Evolutionary conservation across 139 green algal species (phyloP), one percentile per base, ranked within the genome.

Genomic region (Ostreobium quekettii): DNA sequence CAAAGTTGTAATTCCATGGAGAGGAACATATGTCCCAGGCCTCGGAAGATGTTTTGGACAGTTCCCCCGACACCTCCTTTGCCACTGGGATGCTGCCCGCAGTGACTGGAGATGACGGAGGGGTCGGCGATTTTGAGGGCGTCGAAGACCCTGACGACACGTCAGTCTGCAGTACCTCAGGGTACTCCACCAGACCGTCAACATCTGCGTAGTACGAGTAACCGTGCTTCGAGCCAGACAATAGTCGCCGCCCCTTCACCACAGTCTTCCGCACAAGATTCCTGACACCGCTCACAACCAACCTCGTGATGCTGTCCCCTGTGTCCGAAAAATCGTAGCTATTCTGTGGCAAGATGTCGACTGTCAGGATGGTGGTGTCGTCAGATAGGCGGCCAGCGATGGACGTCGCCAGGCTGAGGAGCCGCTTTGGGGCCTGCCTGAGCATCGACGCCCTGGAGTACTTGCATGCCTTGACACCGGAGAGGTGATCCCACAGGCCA

Each of bases 401-500:
- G 8, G 7, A 4, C 35, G 8, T 56, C 26, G 62, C 49, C n/a
- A n/a, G 62, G 47, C 36, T 62, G 63, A 38, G 57, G 58, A 48
- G 67, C 46, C 15, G 62, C 47, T 36, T 76, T 66, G 47, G 29
- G 36, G 11, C 47, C 33, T 39, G 53, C 24, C 47, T 31, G 63
- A 58, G 46, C 28, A 37, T 42, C 31, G 48, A 66, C 22, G 24
- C 58, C 19, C 7, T 36, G 28, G 53, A 22, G 4, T 32, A 33
- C 36, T 1, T 63, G 35, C 3, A 63, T 67, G 1, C 39, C 19
- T 33, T 49, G 6, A 22, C 22, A 36, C 39, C 63, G 15, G 39
- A 39, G 60, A 69, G 36, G 2, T 75, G 70, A 96, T 97, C 90
- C 90, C 90, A 97, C 33, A 97, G 79, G 38, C 90, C 90, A 53